Evolutionary conservation across 2,329 filamentous ascomycete species (phyloP).

Genomic region (Colletotrichum truncatum): DNA sequence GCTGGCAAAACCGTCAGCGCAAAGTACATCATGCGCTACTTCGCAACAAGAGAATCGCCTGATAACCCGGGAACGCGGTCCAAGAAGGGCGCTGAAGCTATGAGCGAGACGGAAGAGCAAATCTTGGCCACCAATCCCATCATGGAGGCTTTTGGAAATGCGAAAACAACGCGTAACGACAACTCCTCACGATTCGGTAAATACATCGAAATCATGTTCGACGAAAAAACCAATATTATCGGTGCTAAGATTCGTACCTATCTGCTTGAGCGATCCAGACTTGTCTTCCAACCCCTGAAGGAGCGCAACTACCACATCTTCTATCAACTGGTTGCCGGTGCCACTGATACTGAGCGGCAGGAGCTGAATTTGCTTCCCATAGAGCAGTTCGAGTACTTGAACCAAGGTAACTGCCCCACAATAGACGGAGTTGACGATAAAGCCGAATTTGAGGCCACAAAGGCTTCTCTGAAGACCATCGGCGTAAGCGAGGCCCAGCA

Average conservation of each 20-base stretch:
- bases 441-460: slow-evolving; percentile 90
- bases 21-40: slow-evolving; percentile 99
- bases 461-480: slow-evolving; percentile 86
- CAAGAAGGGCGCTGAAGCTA: slow-evolving; percentile 79
- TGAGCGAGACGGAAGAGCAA: slow-evolving; percentile 98
- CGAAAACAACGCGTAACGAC: slow-evolving; percentile 99
- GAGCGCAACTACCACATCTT: slow-evolving; percentile 99
- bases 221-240: slow-evolving; percentile 93
- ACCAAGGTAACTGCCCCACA: slow-evolving; percentile 89
- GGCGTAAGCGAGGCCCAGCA: slow-evolving; percentile 82
- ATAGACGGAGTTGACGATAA: slow-evolving; percentile 97
- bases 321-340: slow-evolving; percentile 94
- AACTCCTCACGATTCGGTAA: slow-evolving; percentile 99
- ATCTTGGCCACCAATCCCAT: slow-evolving; percentile 98
- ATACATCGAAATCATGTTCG: slow-evolving; percentile 99
- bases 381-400: slow-evolving; percentile 95
- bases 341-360: slow-evolving; percentile 83
- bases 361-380: slow-evolving; percentile 82
- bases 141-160: slow-evolving; percentile 99
- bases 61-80: slow-evolving; percentile 82
- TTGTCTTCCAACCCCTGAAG: slow-evolving; percentile 97
- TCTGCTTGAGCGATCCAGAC: slow-evolving; percentile 89
- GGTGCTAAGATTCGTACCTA: slow-evolving; percentile 98
- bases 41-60: slow-evolving; percentile 94
- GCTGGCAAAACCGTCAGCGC: slow-evolving; percentile 99